Evolutionary conservation across 768 basidiomycete species (phyloP).

Genomic region (Leccinum longicurvipes): DNA sequence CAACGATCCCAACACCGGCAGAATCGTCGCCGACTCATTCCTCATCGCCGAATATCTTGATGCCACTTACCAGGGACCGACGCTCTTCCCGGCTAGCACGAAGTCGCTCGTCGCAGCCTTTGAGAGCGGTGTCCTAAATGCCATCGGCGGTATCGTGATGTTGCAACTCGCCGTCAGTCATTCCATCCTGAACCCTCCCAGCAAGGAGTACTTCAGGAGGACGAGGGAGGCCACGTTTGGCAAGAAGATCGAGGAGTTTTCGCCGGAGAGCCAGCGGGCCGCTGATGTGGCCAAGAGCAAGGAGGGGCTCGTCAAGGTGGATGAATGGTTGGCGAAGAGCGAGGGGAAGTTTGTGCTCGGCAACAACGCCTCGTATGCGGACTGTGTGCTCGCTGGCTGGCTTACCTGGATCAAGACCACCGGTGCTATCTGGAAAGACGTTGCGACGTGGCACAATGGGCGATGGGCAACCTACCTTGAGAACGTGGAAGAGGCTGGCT

Average conservation of each 20-base stretch:
- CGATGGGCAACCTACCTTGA: conserved; percentile 36
- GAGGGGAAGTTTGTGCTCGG: conserved; percentile 35
- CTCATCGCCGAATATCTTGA: conserved; percentile 48
- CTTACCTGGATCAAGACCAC: conserved; percentile 35
- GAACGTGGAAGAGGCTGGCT: conserved; percentile 29
- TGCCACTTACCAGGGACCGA: conserved; percentile 34
- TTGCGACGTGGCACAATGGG: conserved; percentile 37
- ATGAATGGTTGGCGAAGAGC: conserved; percentile 30
- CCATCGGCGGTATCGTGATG: conserved; percentile 9
- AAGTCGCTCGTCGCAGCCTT: conserved; percentile 41
- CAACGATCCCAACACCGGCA: conserved; percentile 36
- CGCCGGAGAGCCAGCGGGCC: conserved; percentile 27
- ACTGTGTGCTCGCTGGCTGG: conserved; percentile 32
- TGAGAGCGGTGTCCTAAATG: conserved; percentile 16
- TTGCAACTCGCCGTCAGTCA: conserved; percentile 14
- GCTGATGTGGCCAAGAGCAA: conserved; percentile 29
- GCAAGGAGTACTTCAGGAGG: conserved; percentile 32
- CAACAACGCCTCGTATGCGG: conserved; percentile 33
- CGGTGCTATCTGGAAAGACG: conserved; percentile 32
- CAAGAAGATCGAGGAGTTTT: conserved; percentile 35
- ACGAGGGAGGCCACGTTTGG: conserved; percentile 34
- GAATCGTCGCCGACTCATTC: conserved; percentile 38
- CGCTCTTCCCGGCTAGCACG: conserved; percentile 40
- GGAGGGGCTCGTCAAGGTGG: conserved; percentile 25
- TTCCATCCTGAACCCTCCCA: conserved; percentile 23